Evolutionary conservation across 2,329 filamentous ascomycete species (phyloP).

Genomic region (Pseudodiploospora longispora): DNA sequence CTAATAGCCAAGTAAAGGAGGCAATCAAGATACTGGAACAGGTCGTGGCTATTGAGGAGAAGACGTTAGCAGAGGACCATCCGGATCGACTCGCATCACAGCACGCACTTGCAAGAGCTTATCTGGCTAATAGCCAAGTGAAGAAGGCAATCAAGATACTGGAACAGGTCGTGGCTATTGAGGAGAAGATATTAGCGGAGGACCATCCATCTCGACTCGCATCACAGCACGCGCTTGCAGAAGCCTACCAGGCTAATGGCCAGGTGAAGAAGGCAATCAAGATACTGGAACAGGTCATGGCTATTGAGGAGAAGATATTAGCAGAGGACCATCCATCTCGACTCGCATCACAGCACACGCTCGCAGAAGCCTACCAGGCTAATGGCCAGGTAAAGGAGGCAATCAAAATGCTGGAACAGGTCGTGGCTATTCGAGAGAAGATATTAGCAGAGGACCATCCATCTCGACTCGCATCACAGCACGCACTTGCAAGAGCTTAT

Average conservation of each 20-base stretch:
- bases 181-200: not conserved
- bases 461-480: too few relatives aligned
- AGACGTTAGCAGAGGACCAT: conserved; percentile 2
- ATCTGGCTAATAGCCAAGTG: conserved; percentile 1
- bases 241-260: conserved; percentile 1
- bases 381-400: too few relatives aligned
- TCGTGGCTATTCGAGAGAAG: too few relatives aligned
- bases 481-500: too few relatives aligned
- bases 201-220: conserved; percentile 1
- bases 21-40: not conserved
- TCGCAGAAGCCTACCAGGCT: too few relatives aligned
- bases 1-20: not conserved
- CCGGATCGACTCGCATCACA: conserved; percentile 1
- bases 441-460: too few relatives aligned
- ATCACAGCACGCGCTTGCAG: not conserved
- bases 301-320: not conserved
- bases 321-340: not conserved
- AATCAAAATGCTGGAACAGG: too few relatives aligned
- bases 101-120: conserved; percentile 5
- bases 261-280: conserved; percentile 1
- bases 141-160: conserved; percentile 2
- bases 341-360: too few relatives aligned
- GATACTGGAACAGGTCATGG: not conserved
- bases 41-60: not conserved
- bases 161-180: not conserved